Evolutionary conservation across 306 rosid species (phyloP).

Genomic region (Purshia tridentata): DNA sequence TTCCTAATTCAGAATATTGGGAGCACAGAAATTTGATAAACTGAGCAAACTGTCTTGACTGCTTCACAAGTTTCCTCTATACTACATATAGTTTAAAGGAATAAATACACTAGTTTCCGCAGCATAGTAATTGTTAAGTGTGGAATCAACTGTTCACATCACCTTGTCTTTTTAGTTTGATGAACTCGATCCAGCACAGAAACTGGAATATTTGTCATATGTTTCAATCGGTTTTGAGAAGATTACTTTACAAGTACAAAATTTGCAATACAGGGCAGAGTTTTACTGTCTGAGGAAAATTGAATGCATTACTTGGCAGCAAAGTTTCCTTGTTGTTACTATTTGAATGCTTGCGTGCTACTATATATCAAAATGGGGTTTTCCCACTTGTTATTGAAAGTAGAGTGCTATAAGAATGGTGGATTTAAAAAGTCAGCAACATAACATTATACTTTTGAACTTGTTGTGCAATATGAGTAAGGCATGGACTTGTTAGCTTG

Average conservation of each 20-base stretch:
- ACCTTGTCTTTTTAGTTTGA: background rate
- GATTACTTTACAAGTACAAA: too few relatives aligned
- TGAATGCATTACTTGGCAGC: too few relatives aligned
- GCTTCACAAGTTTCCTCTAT: background rate
- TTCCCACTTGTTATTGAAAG: too few relatives aligned
- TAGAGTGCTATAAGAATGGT: too few relatives aligned
- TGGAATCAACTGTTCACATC: background rate
- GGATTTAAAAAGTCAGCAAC: background rate
- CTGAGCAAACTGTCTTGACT: background rate
- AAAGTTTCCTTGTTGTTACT: too few relatives aligned
- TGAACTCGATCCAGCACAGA: too few relatives aligned
- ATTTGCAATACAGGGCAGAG: too few relatives aligned
- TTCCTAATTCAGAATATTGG: slow-evolving; percentile 21
- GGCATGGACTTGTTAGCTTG: background rate
- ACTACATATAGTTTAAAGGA: background rate
- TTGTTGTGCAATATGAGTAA: background rate
- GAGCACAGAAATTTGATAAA: slow-evolving; percentile 15
- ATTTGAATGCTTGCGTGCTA: too few relatives aligned
- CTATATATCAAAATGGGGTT: too few relatives aligned
- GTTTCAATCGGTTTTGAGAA: too few relatives aligned
- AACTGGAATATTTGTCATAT: too few relatives aligned
- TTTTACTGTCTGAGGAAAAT: too few relatives aligned
- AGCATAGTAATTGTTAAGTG: background rate
- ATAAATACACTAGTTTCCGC: background rate
- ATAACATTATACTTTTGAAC: background rate